phyloP scores from a whole-genome alignment of 1,284 basidiomycete species.

The Trichosporon asahii region DNA sequence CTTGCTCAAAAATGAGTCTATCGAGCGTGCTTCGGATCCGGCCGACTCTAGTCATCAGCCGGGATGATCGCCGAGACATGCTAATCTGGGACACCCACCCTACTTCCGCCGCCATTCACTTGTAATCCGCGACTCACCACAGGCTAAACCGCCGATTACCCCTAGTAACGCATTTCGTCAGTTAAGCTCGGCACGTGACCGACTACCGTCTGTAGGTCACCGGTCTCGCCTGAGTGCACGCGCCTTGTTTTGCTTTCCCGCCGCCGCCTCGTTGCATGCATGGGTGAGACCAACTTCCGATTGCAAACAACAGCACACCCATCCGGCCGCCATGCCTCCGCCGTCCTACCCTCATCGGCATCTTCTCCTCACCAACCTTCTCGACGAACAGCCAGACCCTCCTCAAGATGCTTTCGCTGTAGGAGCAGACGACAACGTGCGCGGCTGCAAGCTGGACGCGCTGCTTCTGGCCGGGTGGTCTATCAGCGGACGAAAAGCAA shows the following conservation, averaged over 20 bases:
- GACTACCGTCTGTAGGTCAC: not conserved
- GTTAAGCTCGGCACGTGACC: not conserved
- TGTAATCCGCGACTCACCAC: not conserved
- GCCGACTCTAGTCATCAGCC: not conserved
- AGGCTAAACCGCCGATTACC: not conserved
- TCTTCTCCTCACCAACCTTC: conserved; percentile 26
- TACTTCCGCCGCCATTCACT: not conserved
- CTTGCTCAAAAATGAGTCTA: not conserved
- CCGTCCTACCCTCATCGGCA: conserved; percentile 30
- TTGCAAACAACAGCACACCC: not conserved
- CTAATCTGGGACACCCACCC: not conserved
- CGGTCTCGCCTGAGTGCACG: not conserved
- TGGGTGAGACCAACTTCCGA: not conserved
- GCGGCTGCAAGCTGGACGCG: conserved; percentile 27
- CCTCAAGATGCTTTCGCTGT: conserved; percentile 22
- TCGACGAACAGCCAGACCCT: conserved; percentile 17
- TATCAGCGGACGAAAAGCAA: conserved; percentile 3
- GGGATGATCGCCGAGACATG: not conserved
- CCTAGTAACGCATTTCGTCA: not conserved
- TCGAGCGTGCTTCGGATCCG: not conserved
- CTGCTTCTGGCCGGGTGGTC: conserved; percentile 27
- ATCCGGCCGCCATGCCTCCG: conserved; percentile 24
- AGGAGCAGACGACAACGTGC: conserved; percentile 5
- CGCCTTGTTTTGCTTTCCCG: conserved; percentile 13
- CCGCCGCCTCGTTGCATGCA: too few species aligned